These are phyloP conservation scores for Termitomyces sp. DNA, from an alignment of 768 basidiomycete genomes.

Conservation along the genomic window DNA sequence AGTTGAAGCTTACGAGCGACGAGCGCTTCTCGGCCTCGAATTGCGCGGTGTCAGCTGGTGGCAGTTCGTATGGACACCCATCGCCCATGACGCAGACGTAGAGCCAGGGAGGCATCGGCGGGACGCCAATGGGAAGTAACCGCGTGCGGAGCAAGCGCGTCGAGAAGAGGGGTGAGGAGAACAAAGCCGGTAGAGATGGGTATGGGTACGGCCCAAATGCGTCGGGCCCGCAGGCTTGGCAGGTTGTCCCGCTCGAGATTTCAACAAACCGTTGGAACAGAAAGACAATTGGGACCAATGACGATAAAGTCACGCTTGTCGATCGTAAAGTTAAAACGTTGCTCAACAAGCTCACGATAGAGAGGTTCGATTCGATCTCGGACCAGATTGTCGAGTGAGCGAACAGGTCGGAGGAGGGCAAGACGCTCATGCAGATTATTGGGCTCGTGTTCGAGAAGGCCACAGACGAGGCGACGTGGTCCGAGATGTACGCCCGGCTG, in stretches of 20 bases:
- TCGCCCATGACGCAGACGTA: constrained; percentile 60
- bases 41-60: constrained; percentile 55
- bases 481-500: constrained; percentile 94
- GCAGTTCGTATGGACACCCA: constrained; percentile 47
- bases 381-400: constrained; percentile 95
- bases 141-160: constrained; percentile 82
- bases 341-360: constrained; percentile 95
- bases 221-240: constrained; percentile 39
- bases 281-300: constrained; percentile 36
- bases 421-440: constrained; percentile 94
- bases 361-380: constrained; percentile 94
- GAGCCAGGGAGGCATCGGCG: constrained; percentile 55
- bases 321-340: constrained; percentile 90
- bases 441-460: constrained; percentile 96
- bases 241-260: constrained; percentile 68
- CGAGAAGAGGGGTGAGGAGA: constrained; percentile 60
- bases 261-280: constrained; percentile 82
- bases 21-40: constrained; percentile 52
- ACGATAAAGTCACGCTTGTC: constrained; percentile 76
- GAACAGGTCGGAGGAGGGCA: constrained; percentile 85
- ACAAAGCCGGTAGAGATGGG: constrained; percentile 34
- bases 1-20: constrained; percentile 58
- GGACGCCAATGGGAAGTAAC: constrained; percentile 40
- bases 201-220: constrained; percentile 13
- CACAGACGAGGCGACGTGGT: constrained; percentile 93